Evolutionary conservation across 306 rosid genomes (phyloP).

Genomic region (Amphicarpaea edgeworthii): DNA sequence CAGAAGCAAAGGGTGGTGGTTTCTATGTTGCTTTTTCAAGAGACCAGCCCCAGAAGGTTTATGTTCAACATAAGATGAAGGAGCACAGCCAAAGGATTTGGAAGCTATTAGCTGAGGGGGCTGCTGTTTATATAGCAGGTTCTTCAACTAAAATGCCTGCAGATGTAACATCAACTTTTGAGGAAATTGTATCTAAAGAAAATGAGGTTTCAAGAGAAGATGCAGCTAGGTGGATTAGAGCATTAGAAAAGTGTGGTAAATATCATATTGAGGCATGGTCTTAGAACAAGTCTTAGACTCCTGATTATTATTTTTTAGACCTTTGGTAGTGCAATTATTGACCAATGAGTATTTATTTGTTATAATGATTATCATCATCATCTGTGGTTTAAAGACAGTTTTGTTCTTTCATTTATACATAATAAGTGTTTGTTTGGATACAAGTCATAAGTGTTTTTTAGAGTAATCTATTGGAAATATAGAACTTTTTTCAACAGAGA

Average conservation of each 20-base stretch:
- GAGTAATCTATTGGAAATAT: too few species aligned
- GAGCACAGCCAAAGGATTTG: slow-evolving; percentile 75
- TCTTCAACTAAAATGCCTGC: slow-evolving; percentile 95
- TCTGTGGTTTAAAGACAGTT: too few species aligned
- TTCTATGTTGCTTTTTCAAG: slow-evolving; percentile 89
- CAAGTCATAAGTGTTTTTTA: too few species aligned
- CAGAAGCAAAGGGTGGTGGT: slow-evolving; percentile 85
- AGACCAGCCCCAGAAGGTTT: slow-evolving; percentile 82
- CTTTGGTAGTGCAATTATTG: background rate
- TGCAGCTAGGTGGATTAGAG: slow-evolving; percentile 77
- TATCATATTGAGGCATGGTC: slow-evolving; percentile 92
- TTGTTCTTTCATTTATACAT: too few species aligned
- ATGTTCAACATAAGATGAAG: slow-evolving; percentile 88
- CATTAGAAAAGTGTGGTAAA: slow-evolving; percentile 73
- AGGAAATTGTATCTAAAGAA: slow-evolving; percentile 75
- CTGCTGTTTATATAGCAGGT: slow-evolving; percentile 86
- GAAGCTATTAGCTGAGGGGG: slow-evolving; percentile 76
- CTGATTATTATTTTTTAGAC: background rate
- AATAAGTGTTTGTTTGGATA: too few species aligned
- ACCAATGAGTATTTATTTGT: too few species aligned
- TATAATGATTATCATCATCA: too few species aligned
- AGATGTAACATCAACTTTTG: slow-evolving; percentile 80
- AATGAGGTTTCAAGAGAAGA: slow-evolving; percentile 67
- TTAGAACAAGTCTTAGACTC: slow-evolving; percentile 20
- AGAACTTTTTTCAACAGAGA: too few species aligned